Percentiles rank a stretch among this genome's conserved stretches.
phyloP scores from a whole-genome alignment of 2,329 filamentous ascomycete genomes.

The Calonectria henricotiae region DNA sequence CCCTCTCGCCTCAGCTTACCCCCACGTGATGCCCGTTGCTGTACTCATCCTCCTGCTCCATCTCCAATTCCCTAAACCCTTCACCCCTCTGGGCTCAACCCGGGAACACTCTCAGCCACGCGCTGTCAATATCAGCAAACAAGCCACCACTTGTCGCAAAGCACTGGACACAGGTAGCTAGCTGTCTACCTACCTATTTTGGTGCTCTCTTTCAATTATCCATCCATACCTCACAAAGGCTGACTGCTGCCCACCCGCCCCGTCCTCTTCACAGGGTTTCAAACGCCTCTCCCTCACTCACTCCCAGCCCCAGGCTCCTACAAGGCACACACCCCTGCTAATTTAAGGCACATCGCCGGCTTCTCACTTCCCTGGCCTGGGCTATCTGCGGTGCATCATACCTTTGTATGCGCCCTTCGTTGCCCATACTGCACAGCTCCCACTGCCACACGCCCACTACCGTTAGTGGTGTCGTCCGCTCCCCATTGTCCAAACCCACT shows the following conservation, averaged over 20 bases:
- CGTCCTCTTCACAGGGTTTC: constrained; percentile 13
- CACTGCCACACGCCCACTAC: constrained; percentile 22
- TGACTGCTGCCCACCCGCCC: constrained; percentile 9
- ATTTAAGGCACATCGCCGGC: constrained; percentile 25
- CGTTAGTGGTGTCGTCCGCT: constrained; percentile 29
- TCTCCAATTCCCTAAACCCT: constrained; percentile 8
- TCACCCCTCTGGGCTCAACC: neutral
- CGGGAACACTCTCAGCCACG: constrained; percentile 20
- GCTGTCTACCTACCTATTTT: constrained; percentile 19
- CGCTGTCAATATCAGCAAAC: neutral
- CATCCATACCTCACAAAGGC: constrained; percentile 17
- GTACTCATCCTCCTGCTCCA: constrained; percentile 7
- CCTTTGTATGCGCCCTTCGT: constrained; percentile 13
- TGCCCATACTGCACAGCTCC: constrained; percentile 19
- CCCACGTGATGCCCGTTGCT: constrained; percentile 16
- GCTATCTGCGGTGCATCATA: constrained; percentile 12
- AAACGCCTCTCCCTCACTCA: constrained; percentile 22
- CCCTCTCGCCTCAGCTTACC: constrained; percentile 11
- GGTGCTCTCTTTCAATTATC: neutral
- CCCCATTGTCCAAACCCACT: neutral
- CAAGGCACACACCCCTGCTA: constrained; percentile 26
- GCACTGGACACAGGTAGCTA: constrained; percentile 4
- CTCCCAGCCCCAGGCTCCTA: constrained; percentile 21
- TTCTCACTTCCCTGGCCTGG: constrained; percentile 8
- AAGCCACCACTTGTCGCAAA: constrained; percentile 20